Base-by-base conservation (phyloP, 768 basidiomycete species). In the Nidularia pulvinata region DNA sequence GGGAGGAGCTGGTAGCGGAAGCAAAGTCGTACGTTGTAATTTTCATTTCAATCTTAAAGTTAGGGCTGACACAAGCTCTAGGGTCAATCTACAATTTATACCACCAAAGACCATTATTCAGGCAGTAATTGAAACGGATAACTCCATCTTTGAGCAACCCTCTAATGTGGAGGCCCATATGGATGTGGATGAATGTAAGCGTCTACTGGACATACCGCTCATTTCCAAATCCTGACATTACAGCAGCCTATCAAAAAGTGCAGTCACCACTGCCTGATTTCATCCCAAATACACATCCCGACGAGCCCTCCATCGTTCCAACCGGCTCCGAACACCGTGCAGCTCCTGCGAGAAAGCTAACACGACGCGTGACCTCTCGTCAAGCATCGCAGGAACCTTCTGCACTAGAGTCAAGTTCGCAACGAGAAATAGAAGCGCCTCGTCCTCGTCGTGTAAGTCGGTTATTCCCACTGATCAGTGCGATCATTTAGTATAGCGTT, bases 1-100 rank as follows among this genome's bases (percentile, higher is more conserved):
- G 86, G 87, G 66, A 68, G 33, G 77, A 81, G 36, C 63, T 89
- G 35, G 68, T 73, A 0, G 67, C 74, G 0, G 81, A 83, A 56
- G 81, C 82, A 1, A 71, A 71, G 57, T 47, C 44, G 57, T 55
- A 36, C 47, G 56, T 51, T 44, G 19, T 25, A 7, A n/a, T 25
- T 32, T 16, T 13, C 45, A 32, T 25, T 10, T 13, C 44, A 44
- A 6, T 32, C 6, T 3, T 50, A 30, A 30, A 30, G 25, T 33
- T 13, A 7, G 11, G 1, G 2, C 25, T 52, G 33, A 10, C 45
- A 44, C 14, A 10, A 11, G 37, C 30, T 35, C 13, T 49, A 79
- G 78, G 39, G 74, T 71, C 52, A 65, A 61, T 2, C 55, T 86
- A 10, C 67, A 73, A 4, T 71, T 89, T 35, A 54, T 82, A 32